Base-by-base conservation (phyloP, 345 rosid genomes). In the Anacardium occidentale region DNA sequence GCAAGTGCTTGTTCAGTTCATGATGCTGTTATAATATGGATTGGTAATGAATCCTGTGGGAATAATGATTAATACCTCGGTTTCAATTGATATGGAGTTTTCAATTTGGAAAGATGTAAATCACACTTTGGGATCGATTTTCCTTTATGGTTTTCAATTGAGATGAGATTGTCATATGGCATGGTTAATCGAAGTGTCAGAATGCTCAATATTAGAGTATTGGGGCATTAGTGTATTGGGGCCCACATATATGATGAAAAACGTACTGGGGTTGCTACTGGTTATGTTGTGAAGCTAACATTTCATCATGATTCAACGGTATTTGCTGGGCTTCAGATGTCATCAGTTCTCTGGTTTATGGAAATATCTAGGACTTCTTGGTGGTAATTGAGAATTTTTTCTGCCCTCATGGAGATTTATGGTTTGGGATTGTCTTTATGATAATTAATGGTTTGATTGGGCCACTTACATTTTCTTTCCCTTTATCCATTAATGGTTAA, bases 1-100 rank as follows among this genome's bases (percentile, higher is more conserved):
- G 34, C 56, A 61, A 32, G 64, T 72, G 66, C 70, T 55, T 75
- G 68, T 73, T 82, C 69, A 67, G 60, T 71, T 64, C 25, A 68
- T 68, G 77, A 62, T 21, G 70, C 72, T 60, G 14, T 24, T 62
- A 11, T 20, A 53, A 25, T 54, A 71, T 55, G 64, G 72, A 29
- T 66, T 64, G 76, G 75, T 62, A 45, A 29, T 74, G 58, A 58
- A 73, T 66, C 22, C 11, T 66, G 25, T 51, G 69, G 71, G 56
- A 51, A 70, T 54, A 64, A 25, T 53, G 66, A 61, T 42, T 52
- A 7, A 73, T 52, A 76, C 44, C 51, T 66, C 65, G 54, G 71
- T 68, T 76, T 70, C 22, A 53, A 62, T 40, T 15, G 44, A 60
- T 72, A n/a, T 12, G 67, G 68, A 63, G 70, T 71, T 48, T 56